A percentile compares a stretch with the other conserved stretches of the same genome.
Evolutionary conservation across 371 early-diverging fungal species (phyloP).

Genomic region (Apophysomyces elegans): DNA sequence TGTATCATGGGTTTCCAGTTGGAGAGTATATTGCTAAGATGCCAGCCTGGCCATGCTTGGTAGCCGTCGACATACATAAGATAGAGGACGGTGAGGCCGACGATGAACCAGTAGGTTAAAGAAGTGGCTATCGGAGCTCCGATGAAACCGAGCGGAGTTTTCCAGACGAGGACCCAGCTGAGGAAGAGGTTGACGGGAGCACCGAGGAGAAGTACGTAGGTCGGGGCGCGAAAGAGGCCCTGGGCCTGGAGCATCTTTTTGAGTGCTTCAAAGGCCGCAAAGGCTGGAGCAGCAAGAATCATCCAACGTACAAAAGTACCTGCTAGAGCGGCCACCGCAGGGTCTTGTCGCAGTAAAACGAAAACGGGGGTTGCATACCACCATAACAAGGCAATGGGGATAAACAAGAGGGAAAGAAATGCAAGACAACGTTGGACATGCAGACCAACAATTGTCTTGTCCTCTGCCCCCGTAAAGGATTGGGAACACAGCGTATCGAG

Average conservation of each 20-base stretch:
- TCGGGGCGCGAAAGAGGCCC: constrained; percentile 78
- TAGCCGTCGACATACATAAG: constrained; percentile 65
- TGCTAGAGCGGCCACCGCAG: constrained; percentile 33
- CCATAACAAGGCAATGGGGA: constrained; percentile 77
- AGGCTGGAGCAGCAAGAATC: constrained; percentile 72
- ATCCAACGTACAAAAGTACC: constrained; percentile 64
- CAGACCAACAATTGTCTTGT: constrained; percentile 72
- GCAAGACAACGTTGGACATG: constrained; percentile 84
- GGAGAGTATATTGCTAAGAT: background rate
- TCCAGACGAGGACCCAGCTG: constrained; percentile 78
- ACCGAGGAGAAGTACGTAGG: constrained; percentile 65
- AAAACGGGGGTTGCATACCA: constrained; percentile 63
- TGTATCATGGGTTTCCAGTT: constrained; percentile 65
- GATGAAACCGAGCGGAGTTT: constrained; percentile 68
- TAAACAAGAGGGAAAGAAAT: constrained; percentile 60
- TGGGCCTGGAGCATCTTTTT: constrained; percentile 83
- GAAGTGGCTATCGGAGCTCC: constrained; percentile 85
- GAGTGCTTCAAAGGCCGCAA: constrained; percentile 73
- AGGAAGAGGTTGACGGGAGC: constrained; percentile 72
- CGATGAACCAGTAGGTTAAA: constrained; percentile 71
- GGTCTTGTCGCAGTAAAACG: constrained; percentile 41
- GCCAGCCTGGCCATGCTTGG: constrained; percentile 69
- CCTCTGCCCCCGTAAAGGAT: constrained; percentile 71
- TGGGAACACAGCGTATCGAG: constrained; percentile 92
- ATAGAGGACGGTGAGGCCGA: constrained; percentile 63